Evolutionary conservation across 148 eudicot species (phyloP).

Genomic region (Spergularia bocconei): DNA sequence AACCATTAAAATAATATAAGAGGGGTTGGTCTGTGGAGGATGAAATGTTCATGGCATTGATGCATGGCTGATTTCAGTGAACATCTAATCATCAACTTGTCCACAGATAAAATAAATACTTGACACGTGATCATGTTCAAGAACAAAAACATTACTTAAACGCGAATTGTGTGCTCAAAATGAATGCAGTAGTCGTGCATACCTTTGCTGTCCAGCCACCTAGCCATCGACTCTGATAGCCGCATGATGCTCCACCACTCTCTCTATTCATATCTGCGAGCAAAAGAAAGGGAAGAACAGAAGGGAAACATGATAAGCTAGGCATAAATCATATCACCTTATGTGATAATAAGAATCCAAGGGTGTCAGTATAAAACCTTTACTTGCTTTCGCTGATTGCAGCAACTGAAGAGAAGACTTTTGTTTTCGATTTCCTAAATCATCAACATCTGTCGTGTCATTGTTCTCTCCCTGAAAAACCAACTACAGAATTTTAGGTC

Average conservation of each 20-base stretch:
- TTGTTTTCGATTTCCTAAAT: neutral
- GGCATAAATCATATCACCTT: neutral
- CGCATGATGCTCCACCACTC: slow-evolving; percentile 8
- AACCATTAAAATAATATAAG: neutral
- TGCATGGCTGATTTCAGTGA: neutral
- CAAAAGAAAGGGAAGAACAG: neutral
- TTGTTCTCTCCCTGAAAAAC: slow-evolving; percentile 11
- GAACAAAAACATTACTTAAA: neutral
- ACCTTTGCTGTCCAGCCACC: slow-evolving; percentile 21
- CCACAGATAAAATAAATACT: neutral
- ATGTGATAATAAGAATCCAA: neutral
- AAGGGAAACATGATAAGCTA: neutral
- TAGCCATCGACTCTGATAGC: slow-evolving; percentile 18
- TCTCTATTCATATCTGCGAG: slow-evolving; percentile 3
- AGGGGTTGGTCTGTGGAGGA: too few species aligned
- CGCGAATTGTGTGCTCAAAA: neutral
- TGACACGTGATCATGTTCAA: neutral
- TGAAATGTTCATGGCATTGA: neutral
- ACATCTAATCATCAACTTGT: neutral
- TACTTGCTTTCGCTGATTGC: slow-evolving; percentile 5
- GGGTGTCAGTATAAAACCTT: neutral
- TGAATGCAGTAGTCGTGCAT: slow-evolving; percentile 1
- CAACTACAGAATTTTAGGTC: neutral
- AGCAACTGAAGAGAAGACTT: slow-evolving; percentile 7
- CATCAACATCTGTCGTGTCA: neutral